Conservation (phyloP, 2,329 filamentous ascomycete genomes). For the Ascomycota sp. region DNA sequence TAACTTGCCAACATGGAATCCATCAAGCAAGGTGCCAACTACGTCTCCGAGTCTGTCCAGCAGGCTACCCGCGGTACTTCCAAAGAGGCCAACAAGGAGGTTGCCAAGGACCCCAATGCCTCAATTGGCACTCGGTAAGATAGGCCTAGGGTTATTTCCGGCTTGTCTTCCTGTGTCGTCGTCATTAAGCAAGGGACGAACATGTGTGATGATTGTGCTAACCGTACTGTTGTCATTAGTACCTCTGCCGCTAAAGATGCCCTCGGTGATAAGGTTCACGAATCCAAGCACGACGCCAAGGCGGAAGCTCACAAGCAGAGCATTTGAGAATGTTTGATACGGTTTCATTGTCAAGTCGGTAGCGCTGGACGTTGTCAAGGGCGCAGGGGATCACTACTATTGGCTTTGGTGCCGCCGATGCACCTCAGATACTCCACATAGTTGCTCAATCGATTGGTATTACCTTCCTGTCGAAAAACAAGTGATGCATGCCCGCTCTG, state of each 20-base stretch:
- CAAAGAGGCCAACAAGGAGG: conserved; percentile 50
- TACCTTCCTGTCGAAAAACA: neutral
- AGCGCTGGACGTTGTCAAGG: neutral
- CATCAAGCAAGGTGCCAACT: conserved; percentile 40
- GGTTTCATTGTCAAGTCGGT: neutral
- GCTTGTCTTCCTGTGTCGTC: too few relatives aligned
- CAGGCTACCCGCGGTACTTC: conserved; percentile 29
- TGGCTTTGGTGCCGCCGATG: neutral
- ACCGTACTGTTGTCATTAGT: conserved; percentile 9
- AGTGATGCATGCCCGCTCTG: neutral
- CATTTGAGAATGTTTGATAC: conserved; percentile 8
- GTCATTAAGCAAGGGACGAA: too few relatives aligned
- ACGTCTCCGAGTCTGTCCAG: conserved; percentile 44
- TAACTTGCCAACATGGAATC: conserved; percentile 24
- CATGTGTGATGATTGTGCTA: neutral
- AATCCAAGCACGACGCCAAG: conserved; percentile 18
- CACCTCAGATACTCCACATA: neutral
- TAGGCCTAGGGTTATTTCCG: neutral
- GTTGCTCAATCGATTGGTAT: neutral
- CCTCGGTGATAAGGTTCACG: conserved; percentile 21
- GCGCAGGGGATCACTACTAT: neutral
- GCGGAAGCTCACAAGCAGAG: conserved; percentile 18
- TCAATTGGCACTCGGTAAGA: conserved; percentile 14
- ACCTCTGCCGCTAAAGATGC: conserved; percentile 27
- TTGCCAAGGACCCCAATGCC: conserved; percentile 39